Percentiles rank a stretch among this genome's conserved stretches.
Evolutionary conservation across 495 filamentous ascomycete genomes (phyloP).

Genomic region (Chaetomium fimeti): DNA sequence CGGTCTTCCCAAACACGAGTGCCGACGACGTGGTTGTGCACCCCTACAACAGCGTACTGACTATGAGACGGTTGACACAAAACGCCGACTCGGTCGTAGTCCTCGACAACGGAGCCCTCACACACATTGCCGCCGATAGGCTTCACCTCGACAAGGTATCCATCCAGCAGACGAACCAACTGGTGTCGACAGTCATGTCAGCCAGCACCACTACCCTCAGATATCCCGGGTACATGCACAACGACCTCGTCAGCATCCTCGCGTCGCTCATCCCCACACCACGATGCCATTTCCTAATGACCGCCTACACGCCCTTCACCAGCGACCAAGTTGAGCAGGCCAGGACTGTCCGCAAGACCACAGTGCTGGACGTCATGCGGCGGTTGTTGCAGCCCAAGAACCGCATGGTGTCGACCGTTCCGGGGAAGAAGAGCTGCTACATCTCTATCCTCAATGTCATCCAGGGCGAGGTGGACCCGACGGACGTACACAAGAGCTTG

Average conservation of each 20-base stretch:
- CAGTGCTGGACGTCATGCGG: constrained; percentile 96
- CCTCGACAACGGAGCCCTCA: constrained; percentile 90
- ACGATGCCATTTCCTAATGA: constrained; percentile 96
- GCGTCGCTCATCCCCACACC: constrained; percentile 95
- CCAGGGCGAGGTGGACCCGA: constrained; percentile 95
- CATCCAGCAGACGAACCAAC: constrained; percentile 94
- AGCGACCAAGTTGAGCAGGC: constrained; percentile 93
- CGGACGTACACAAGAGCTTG: constrained; percentile 95
- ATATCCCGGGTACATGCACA: constrained; percentile 99
- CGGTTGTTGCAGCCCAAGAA: constrained; percentile 95
- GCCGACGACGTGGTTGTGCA: constrained; percentile 90
- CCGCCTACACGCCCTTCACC: constrained; percentile 95
- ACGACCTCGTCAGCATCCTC: constrained; percentile 94
- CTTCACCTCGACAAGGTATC: constrained; percentile 92
- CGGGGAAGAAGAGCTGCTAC: constrained; percentile 95
- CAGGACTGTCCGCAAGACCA: constrained; percentile 96
- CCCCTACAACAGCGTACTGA: constrained; percentile 92
- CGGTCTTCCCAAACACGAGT: constrained; percentile 90
- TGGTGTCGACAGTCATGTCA: constrained; percentile 98
- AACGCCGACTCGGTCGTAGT: constrained; percentile 99
- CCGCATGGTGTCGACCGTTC: constrained; percentile 95
- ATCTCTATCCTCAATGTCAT: constrained; percentile 99
- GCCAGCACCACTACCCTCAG: constrained; percentile 93
- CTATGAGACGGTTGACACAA: constrained; percentile 86
- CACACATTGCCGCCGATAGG: constrained; percentile 89